Conservation (phyloP, 2,329 filamentous ascomycete species). For the Fusarium lyarnte region DNA sequence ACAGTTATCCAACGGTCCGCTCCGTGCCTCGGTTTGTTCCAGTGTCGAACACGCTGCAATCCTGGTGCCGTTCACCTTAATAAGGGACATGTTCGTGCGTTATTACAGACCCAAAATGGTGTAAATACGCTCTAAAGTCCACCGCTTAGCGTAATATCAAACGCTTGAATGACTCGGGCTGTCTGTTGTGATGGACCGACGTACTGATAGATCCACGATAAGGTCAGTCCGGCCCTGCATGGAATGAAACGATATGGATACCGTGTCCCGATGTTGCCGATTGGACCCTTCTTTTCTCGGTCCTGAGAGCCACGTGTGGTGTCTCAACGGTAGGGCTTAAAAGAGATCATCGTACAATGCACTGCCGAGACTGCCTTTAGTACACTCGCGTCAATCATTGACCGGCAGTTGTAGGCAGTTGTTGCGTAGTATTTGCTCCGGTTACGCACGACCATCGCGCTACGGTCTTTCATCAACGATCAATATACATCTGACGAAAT, state of each 20-base stretch:
- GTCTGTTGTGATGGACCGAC: background rate
- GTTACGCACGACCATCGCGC: background rate
- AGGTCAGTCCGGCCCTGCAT: background rate
- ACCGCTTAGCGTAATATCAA: conserved; percentile 3
- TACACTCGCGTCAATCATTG: background rate
- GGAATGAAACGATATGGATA: background rate
- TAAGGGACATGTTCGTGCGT: background rate
- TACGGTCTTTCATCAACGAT: background rate
- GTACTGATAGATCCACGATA: background rate
- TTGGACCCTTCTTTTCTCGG: background rate
- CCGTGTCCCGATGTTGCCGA: conserved; percentile 11
- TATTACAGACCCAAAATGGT: background rate
- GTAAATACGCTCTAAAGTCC: background rate
- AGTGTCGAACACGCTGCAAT: background rate
- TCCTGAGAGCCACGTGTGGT: conserved; percentile 2
- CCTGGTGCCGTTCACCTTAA: background rate
- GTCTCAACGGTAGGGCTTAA: conserved; percentile 16
- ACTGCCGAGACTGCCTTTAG: background rate
- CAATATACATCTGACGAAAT: background rate
- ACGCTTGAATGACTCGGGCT: conserved; percentile 4
- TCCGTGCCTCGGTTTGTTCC: conserved; percentile 11
- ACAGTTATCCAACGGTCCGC: conserved; percentile 15
- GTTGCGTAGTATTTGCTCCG: background rate
- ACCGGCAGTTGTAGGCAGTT: background rate
- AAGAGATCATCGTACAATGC: background rate